Base-by-base conservation (phyloP, 164 flowering plant species). In the Pachysandra terminalis region DNA sequence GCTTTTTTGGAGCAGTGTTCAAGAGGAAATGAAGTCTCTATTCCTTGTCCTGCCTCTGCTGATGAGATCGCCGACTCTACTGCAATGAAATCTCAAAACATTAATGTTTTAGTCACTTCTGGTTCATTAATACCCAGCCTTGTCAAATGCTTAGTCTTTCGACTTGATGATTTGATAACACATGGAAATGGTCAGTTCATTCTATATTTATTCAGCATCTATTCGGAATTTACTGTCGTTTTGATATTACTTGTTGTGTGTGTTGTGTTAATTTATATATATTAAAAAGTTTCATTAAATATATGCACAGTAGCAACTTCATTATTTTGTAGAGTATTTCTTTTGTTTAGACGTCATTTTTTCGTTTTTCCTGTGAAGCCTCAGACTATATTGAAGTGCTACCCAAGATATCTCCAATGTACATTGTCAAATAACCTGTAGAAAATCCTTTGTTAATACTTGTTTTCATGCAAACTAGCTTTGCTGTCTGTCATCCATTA, bases 81-180 rank as follows among this genome's bases (percentile, higher is more conserved):
- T 59, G 74, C 57, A 74, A n/a, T 72, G 53, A 75, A 64, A 51
- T 45, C 23, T n/a, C 63, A 77, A 75, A 79, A 89, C 68, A 41
- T 93, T 55, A 85, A 89, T 81, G 74, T 95, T 63, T 75, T 92
- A 52, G 99, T 95, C 80, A 95, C 98, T 65, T 88, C 97, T 70
- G 97, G 97, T 40, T 81, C 98, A 19, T 77, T 95, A 80, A 77
- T 95, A 68, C 99, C 98, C 48, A 89, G 96, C 85, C 87, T 95
- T 64, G 95, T 86, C 61, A 92, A 95, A 74, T 95, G 99, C 81
- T 69, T 92, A 70, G 92, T 95, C 66, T 95, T 85, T 72, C 91
- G 86, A 53, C 83, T 92, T 26, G 89, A 95, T 67, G 65, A 75
- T 71, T 58, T 86, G 65, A 74, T 95, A 52, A 41, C 83, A 49